Percentiles rank a stretch among this genome's conserved stretches.
These are phyloP conservation scores for Vaccinium corymbosum DNA, from an alignment of 148 eudicot genomes.

Conservation along the genomic window DNA sequence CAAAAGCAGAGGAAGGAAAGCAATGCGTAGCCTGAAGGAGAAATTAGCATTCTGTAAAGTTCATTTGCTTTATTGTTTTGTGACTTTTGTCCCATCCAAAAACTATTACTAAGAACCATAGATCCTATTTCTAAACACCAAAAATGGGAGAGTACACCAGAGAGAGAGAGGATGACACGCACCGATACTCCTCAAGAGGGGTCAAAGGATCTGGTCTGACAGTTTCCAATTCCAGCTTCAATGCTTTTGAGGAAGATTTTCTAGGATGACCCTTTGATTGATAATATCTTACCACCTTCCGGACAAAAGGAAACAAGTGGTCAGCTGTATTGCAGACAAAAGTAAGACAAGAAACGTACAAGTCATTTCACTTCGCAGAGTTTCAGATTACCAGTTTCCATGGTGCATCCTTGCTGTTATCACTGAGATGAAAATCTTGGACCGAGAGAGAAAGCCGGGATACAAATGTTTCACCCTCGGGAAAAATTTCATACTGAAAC, in stretches of 20 bases:
- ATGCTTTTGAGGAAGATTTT: constrained; percentile 68
- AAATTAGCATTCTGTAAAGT: not conserved
- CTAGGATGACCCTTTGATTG: constrained; percentile 78
- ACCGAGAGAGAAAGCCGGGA: constrained; percentile 59
- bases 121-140: not conserved
- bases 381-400: constrained; percentile 70
- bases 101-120: not conserved
- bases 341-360: constrained; percentile 9
- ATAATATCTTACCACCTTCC: constrained; percentile 73
- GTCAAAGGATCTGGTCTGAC: constrained; percentile 82
- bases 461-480: constrained; percentile 59
- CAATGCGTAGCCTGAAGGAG: constrained; percentile 58
- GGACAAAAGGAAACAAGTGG: constrained; percentile 17
- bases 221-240: constrained; percentile 76
- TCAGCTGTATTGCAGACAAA: constrained; percentile 6
- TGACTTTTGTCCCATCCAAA: not conserved
- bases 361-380: not conserved
- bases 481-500: constrained; percentile 52
- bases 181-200: constrained; percentile 93
- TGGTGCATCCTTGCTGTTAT: constrained; percentile 71
- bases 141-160: not conserved
- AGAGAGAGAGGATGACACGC: constrained; percentile 12
- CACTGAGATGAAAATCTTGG: constrained; percentile 66
- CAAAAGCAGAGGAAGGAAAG: constrained; percentile 75
- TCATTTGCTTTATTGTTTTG: constrained; percentile 1